Percentiles rank a stretch among this genome's conserved stretches.
Conservation (phyloP, 2,329 filamentous ascomycete species). For the Diaporthe longicolla region DNA sequence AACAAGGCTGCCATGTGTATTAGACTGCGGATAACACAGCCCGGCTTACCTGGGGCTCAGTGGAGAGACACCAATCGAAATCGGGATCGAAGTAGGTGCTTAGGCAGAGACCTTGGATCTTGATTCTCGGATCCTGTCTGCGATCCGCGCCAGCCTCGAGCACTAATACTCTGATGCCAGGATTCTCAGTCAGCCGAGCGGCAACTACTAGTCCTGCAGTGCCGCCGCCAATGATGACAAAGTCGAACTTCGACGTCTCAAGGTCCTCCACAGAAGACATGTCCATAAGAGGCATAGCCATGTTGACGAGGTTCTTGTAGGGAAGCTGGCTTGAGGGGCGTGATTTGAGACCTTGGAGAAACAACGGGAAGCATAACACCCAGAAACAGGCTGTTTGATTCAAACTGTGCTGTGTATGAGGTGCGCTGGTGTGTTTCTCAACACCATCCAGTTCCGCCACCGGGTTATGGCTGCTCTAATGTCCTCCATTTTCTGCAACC, state of each 20-base stretch:
- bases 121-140: constrained; percentile 53
- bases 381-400: neutral
- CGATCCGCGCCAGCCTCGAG: constrained; percentile 56
- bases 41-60: constrained; percentile 49
- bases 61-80: constrained; percentile 58
- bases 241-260: constrained; percentile 55
- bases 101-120: constrained; percentile 54
- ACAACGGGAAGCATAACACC: neutral
- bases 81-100: constrained; percentile 52
- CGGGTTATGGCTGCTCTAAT: neutral
- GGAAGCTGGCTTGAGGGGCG: too few species aligned
- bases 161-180: constrained; percentile 53
- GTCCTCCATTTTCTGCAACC: neutral
- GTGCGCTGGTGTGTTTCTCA: too few species aligned
- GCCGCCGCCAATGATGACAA: constrained; percentile 64
- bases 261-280: constrained; percentile 20
- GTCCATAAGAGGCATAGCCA: neutral
- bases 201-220: constrained; percentile 64
- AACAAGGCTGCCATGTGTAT: too few species aligned
- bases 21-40: constrained; percentile 35
- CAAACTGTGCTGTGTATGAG: neutral
- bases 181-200: constrained; percentile 56
- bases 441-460: neutral
- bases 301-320: neutral
- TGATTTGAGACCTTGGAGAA: neutral